These are phyloP conservation scores for Serendipita vermifera DNA, from an alignment of 768 basidiomycete species.

Conservation along the genomic window DNA sequence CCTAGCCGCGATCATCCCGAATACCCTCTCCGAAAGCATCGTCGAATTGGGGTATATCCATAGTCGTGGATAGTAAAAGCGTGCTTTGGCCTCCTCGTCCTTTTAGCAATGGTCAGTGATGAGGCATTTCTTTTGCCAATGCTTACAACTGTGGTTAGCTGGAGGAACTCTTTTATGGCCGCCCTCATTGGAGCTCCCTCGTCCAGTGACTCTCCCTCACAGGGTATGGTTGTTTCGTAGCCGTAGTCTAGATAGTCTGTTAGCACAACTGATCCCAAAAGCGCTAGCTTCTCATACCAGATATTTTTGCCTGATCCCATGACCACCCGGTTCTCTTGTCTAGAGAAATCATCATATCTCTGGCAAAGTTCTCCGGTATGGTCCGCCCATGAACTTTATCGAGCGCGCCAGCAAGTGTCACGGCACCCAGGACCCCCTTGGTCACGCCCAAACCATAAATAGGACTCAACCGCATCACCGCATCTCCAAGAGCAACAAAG, in stretches of 20 bases:
- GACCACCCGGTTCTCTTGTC: background rate
- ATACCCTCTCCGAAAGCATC: background rate
- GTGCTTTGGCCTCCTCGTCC: background rate
- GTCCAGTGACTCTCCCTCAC: background rate
- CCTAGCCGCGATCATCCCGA: too few species aligned
- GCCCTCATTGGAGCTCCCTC: background rate
- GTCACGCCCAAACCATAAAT: slow-evolving; percentile 18
- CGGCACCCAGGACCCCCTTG: slow-evolving; percentile 17
- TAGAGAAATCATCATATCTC: background rate
- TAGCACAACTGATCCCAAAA: background rate
- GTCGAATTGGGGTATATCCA: background rate
- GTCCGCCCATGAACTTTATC: background rate
- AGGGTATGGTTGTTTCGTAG: background rate
- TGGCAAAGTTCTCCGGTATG: background rate
- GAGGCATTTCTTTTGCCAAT: too few species aligned
- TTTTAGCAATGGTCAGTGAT: too few species aligned
- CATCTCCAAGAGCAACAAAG: slow-evolving; percentile 27
- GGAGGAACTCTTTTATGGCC: background rate
- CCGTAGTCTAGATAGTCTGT: background rate
- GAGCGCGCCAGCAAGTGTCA: slow-evolving; percentile 17
- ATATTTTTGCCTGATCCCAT: background rate
- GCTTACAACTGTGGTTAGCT: background rate
- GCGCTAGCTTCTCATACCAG: background rate
- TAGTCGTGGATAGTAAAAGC: background rate
- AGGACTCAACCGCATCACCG: slow-evolving; percentile 23